Base-by-base conservation (phyloP, 208 protist genomes). In the Trypanosoma melophagium region DNA sequence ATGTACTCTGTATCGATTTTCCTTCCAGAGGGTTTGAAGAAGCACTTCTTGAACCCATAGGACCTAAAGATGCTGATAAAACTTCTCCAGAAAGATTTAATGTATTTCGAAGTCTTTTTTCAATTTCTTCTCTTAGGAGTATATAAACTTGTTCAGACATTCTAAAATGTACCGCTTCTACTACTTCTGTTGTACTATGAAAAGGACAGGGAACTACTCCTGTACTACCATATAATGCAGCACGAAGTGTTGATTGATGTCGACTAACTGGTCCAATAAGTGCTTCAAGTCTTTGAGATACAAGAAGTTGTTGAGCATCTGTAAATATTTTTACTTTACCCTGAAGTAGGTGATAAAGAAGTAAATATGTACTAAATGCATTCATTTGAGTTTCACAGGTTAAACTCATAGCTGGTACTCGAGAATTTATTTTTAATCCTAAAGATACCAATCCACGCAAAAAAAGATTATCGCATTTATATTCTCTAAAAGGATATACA, bases 351-450 rank as follows among this genome's bases (percentile, higher is more conserved):
- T n/a, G 40, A 17, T 51, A 49, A 54, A 76, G 57, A 19, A 66
- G 51, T 24, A 76, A 50, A 50, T 69, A 53, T 7, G 62, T 42
- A 66, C 63, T 69, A 35, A 69, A 60, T 28, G 70, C 40, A 52
- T 10, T 66, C 70, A 76, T 63, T 56, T 76, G 70, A 40, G 49
- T 69, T 57, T 76, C 70, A 65, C 55, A 76, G 9, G 16, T 16
- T 50, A 76, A 40, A 60, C 52, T 69, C 31, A 63, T 53, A n/a
- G 70, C 35, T n/a, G 70, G 70, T 21, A 66, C 21, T 45, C 49
- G 45, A 52, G 56, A 45, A 40, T 24, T 42, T 28, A 22, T 13
- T 21, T 28, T 69, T 24, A 76, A 50, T 1, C 49, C 62, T 28
- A 76, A 47, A 38, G 9, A 7, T 25, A 40, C 8, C 25, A 76